Base-by-base conservation (phyloP, 2,329 filamentous ascomycete genomes). In the Daldinia sp. region DNA sequence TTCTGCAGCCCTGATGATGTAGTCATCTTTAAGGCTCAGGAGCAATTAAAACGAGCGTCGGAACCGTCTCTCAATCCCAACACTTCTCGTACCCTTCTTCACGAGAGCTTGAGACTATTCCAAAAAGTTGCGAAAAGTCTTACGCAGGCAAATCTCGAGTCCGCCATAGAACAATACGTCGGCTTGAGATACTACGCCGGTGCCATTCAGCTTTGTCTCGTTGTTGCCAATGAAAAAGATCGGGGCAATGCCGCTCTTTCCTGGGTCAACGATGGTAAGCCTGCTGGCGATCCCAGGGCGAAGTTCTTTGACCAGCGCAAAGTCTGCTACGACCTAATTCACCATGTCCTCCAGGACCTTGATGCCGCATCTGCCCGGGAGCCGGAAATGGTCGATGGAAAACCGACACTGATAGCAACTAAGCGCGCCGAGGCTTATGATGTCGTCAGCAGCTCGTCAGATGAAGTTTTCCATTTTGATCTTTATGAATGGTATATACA, bases 1-100 rank as follows among this genome's bases (percentile, higher is more conserved):
- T 99, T 99, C 86, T 99, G 96, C 80, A 98, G 94, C 76, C 90
- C 95, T 0, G 95, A 99, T 72, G 96, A 99, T 82, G 96, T 98
- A 1, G 90, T 98, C 71, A 95, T 98, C 73, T 99, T 99, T 89
- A 98, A 97, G 81, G 96, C 96, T 0, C 95, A 98, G 78, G 96
- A 99, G 80, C 92, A 95, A 75, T 84, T 98, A 60, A 97, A 97
- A 84, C 89, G 93, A 73, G 95, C 95, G 0, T 90, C 90, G 1
- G 94, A 98, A 78, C 89, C 92, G 54, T 89, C 90, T 9, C 83
- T 86, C 4, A 93, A 94, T 75, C 89, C 89, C 3, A 95, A 94
- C 73, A 85, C 89, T 59, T 93, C 92, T 5, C 89, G 94, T 37
- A 90, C 90, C 50, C 83, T 97, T 39, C 86, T 99, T 23, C 94